Evolutionary conservation across 805 yeast species (phyloP), one percentile per base, ranked within the genome.

Genomic region (Sugiyamaella lignohabitans): DNA sequence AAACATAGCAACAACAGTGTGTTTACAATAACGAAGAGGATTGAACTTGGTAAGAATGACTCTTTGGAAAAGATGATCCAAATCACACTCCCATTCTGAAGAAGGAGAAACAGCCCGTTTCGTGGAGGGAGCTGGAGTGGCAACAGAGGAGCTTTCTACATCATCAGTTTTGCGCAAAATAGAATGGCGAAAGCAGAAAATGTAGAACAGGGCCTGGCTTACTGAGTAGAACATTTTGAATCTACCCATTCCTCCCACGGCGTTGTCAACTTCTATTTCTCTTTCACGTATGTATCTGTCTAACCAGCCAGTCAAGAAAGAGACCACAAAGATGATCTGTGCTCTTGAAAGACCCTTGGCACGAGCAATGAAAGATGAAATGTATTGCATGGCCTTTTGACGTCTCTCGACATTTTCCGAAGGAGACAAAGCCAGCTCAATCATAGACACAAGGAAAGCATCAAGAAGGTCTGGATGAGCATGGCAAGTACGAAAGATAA

Each of bases 11-110:
- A 89, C 96, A 40, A 91, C 97, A 14, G 94, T 87, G 59, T 86
- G 95, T 60, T 89, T 91, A 66, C 96, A 87, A 69, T 80, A 91
- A 62, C 87, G 87, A 57, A 91, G 74, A 3, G 98, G 98, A 62
- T 91, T 93, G 72, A 93, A 91, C 60, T 84, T 84, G 8, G 96
- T 82, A 32, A 88, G 75, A 29, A 91, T 79, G 59, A 85, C 76
- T 53, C 94, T 74, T 63, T 84, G 96, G 69, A 89, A 87, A 53
- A 93, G 83, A 66, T 81, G 84, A 58, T 89, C 96, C 39, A 93
- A 62, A 41, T 77, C 80, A 55, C 87, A 78, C 58, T 82, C 91
- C 96, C 96, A 88, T 20, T 51, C 54, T 3, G 49, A 45, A 5
- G 56, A 56, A 59, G 68, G 59, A 18, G 50, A 38, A 8, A 40